A percentile compares a stretch with the other conserved stretches of the same genome.
phyloP scores from a whole-genome alignment of 768 basidiomycete genomes.

The Tricholoma sp. region DNA sequence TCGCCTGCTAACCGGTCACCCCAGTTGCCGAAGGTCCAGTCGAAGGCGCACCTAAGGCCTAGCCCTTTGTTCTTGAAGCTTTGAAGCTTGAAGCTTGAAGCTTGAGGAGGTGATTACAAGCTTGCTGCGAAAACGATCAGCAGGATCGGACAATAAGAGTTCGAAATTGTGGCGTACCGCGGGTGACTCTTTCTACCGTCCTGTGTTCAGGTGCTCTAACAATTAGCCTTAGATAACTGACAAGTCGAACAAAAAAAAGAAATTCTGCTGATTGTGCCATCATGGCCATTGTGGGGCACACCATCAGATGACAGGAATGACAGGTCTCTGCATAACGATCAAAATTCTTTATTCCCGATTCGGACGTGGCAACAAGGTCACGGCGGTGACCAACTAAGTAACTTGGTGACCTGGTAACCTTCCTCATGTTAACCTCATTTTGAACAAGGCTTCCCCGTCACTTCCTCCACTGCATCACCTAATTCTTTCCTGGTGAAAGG shows the following conservation, averaged over 20 bases:
- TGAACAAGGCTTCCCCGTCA: neutral
- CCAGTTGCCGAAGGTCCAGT: too few relatives aligned
- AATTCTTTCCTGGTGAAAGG: conserved; percentile 11
- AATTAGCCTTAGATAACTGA: neutral
- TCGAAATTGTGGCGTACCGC: too few relatives aligned
- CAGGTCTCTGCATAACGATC: neutral
- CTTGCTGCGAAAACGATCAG: too few relatives aligned
- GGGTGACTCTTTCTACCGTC: too few relatives aligned
- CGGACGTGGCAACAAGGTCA: neutral
- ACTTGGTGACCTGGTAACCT: neutral
- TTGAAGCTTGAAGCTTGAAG: too few relatives aligned
- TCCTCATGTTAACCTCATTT: neutral
- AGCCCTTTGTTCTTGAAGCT: too few relatives aligned
- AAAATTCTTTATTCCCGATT: neutral
- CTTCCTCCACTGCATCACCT: neutral
- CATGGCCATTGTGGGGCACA: neutral
- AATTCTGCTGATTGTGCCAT: neutral
- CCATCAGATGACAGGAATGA: conserved; percentile 2
- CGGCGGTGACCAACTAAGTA: neutral
- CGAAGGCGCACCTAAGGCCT: too few relatives aligned
- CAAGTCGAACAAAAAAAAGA: neutral
- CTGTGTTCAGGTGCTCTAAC: neutral
- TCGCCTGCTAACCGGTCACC: too few relatives aligned
- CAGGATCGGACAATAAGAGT: too few relatives aligned
- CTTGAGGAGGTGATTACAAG: too few relatives aligned